Conservation (phyloP, 2,329 filamentous ascomycete species). For the Aureobasidium sp. region DNA sequence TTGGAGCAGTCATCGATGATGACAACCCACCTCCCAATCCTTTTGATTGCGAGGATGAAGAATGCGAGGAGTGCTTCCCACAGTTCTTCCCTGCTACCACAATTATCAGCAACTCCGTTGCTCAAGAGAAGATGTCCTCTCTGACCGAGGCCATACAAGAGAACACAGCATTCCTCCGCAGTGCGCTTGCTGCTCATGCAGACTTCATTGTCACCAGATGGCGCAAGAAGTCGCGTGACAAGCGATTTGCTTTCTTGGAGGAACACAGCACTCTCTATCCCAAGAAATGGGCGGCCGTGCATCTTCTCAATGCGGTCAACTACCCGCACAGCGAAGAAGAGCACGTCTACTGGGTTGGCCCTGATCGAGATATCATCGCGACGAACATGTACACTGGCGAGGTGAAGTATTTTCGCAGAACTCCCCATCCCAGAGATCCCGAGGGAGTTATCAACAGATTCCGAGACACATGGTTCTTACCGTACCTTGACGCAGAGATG, state of each 20-base stretch:
- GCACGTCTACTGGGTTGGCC: not conserved
- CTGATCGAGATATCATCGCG: not conserved
- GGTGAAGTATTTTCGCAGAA: not conserved
- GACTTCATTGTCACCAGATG: not conserved
- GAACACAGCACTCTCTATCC: not conserved
- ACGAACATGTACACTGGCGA: not conserved
- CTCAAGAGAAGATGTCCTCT: not conserved
- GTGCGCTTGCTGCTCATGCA: not conserved
- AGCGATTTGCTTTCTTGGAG: not conserved
- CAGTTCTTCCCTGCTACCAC: not conserved
- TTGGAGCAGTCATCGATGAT: not conserved
- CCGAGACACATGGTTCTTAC: conserved; percentile 11
- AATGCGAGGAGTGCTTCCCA: not conserved
- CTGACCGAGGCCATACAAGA: not conserved
- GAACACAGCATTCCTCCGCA: not conserved
- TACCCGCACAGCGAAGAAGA: not conserved
- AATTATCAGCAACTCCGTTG: not conserved
- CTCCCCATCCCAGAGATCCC: not conserved
- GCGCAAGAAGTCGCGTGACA: not conserved
- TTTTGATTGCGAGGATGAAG: not conserved
- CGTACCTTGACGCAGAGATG: conserved; percentile 15
- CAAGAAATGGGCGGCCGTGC: not conserved
- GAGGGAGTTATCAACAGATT: not conserved
- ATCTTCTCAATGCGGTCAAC: not conserved
- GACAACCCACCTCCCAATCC: not conserved